Percentiles rank a stretch among this genome's conserved stretches.
Evolutionary conservation across 1,139 yeast genomes (phyloP).

Genomic region (Debaryomycetaceae sp.): DNA sequence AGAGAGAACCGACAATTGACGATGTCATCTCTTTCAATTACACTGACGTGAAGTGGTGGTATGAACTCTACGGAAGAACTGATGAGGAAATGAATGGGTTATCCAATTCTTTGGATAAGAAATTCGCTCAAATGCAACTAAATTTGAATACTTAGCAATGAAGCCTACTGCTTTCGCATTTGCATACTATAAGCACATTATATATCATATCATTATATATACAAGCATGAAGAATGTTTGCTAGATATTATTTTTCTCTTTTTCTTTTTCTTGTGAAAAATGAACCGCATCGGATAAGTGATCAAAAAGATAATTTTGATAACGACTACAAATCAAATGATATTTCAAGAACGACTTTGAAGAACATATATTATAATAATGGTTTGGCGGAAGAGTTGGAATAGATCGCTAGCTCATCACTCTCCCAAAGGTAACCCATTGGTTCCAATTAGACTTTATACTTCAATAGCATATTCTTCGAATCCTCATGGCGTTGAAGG

Average conservation of each 20-base stretch:
- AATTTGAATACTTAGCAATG: not conserved
- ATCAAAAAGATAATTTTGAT: not conserved
- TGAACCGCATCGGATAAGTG: not conserved
- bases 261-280: too few species aligned
- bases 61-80: slow-evolving; percentile 70
- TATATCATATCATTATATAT: not conserved
- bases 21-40: slow-evolving; percentile 63
- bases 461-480: slow-evolving; percentile 8
- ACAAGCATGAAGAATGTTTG: too few species aligned
- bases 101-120: slow-evolving; percentile 40
- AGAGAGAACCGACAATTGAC: slow-evolving; percentile 30
- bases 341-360: not conserved
- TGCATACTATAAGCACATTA: not conserved
- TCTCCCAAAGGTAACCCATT: too few species aligned
- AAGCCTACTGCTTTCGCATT: not conserved
- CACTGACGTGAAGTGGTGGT: slow-evolving; percentile 81
- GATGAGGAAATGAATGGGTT: slow-evolving; percentile 78
- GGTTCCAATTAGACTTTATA: not conserved
- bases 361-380: not conserved
- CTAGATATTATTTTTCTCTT: too few species aligned
- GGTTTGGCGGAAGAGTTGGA: too few species aligned
- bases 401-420: too few species aligned
- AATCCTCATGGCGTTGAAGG: slow-evolving; percentile 44
- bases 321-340: not conserved
- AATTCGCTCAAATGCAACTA: slow-evolving; percentile 36